phyloP scores from a whole-genome alignment of 1,139 yeast species.

The Taphrina flavorubra region DNA sequence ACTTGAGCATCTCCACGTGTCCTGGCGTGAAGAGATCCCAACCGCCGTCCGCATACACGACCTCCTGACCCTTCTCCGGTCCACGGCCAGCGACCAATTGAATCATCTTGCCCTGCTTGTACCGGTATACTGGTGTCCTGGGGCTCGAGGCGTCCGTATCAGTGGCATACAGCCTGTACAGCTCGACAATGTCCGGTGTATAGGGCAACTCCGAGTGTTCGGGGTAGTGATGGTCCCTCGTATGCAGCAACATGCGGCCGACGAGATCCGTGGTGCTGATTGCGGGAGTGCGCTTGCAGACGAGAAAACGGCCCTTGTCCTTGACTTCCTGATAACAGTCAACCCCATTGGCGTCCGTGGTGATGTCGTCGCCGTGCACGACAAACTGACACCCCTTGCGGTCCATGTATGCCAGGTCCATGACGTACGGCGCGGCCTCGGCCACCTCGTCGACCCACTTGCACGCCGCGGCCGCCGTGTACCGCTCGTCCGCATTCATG shows the following conservation, averaged over 20 bases:
- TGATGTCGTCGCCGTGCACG: slow-evolving; percentile 97
- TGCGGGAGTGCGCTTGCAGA: slow-evolving; percentile 90
- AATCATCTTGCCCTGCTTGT: slow-evolving; percentile 43
- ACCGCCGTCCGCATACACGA: slow-evolving; percentile 75
- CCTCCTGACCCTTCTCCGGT: slow-evolving; percentile 41
- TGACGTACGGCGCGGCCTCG: slow-evolving; percentile 90
- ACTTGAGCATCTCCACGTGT: slow-evolving; percentile 72
- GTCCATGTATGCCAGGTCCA: slow-evolving; percentile 82
- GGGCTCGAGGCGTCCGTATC: slow-evolving; percentile 48
- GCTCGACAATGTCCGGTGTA: slow-evolving; percentile 4
- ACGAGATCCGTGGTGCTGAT: slow-evolving; percentile 94
- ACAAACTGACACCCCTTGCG: slow-evolving; percentile 77
- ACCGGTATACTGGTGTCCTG: slow-evolving; percentile 26
- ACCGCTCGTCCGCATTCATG: slow-evolving; percentile 76
- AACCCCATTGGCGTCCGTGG: slow-evolving; percentile 92
- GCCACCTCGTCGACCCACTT: slow-evolving; percentile 83
- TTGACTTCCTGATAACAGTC: slow-evolving; percentile 88
- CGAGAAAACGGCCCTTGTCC: slow-evolving; percentile 62
- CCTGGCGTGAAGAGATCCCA: slow-evolving; percentile 95
- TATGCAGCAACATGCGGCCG: slow-evolving; percentile 77
- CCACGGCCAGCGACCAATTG: slow-evolving; percentile 48
- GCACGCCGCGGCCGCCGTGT: slow-evolving; percentile 83
- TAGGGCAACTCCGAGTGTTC: slow-evolving; percentile 27
- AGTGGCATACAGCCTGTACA: slow-evolving; percentile 43
- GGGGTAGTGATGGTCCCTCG: slow-evolving; percentile 61